Base-by-base conservation (phyloP, 768 basidiomycete genomes). In the Heimioporus sp. region DNA sequence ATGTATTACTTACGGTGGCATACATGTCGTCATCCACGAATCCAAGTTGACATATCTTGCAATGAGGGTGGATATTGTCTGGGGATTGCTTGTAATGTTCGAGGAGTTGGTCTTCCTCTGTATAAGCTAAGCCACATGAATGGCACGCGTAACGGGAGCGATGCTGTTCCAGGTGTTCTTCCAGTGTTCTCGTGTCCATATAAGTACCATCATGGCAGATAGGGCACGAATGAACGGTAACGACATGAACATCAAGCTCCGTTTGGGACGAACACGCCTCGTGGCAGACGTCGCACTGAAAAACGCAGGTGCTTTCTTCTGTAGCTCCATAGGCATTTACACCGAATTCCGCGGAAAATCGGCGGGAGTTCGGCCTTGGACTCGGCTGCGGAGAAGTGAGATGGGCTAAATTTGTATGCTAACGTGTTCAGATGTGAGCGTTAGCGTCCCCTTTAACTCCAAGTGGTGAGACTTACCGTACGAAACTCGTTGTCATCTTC, bases 21-120 rank as follows among this genome's bases (percentile, higher is more conserved):
- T 67, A 71, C 3, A 46, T 37, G 15, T 48, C 56, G 9, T 64
- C 53, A 52, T 71, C 65, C 53, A 71, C 68, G 38, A 76, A 76
- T 34, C 72, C 73, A 3, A 59, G 30, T 16, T 49, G 34, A 41
- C 76, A 77, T 34, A 46, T 47, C 16, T 52, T 44, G 52, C 76
- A 77, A 5, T 58, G 57, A 1, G 76, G 74, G 32, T 79, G 78
- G 12, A 64, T 15, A 16, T 62, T 61, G 43, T 61, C 60, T 7
- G 64, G 41, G 2, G 76, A 73, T 6, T 70, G 63, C 44, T 54
- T 64, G 57, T 77, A 78, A 52, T 80, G 79, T 5, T 59, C 56
- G 17, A 65, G 56, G 3, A 79, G 65, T 3, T 68, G 66, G 12
- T 73, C 74, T 46, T 74, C 68, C 35, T 69, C 61, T 3, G 52